phyloP scores from a whole-genome alignment of 106 monocot genomes.

The Allium cepa region DNA sequence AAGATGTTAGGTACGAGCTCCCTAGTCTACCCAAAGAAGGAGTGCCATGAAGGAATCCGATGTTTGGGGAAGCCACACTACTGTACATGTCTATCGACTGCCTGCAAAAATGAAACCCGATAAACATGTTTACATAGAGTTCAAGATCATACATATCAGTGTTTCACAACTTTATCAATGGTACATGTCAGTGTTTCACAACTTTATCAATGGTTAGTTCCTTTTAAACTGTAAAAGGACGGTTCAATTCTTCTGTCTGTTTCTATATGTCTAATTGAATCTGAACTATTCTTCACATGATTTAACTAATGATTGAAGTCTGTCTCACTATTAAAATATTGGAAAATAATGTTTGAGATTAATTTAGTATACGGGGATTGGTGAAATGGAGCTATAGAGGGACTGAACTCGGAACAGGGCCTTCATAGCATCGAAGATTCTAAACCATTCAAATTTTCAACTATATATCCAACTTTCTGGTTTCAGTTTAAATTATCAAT shows the following conservation, averaged over 20 bases:
- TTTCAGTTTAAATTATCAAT: too few species aligned
- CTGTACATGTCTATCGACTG: slow-evolving; percentile 95
- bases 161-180: not conserved
- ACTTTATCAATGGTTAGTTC: not conserved
- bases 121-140: not conserved
- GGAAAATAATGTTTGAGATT: too few species aligned
- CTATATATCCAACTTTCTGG: too few species aligned
- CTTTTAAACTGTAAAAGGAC: not conserved
- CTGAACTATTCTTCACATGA: too few species aligned
- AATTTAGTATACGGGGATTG: too few species aligned
- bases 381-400: too few species aligned
- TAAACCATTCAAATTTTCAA: too few species aligned
- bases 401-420: too few species aligned
- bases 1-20: slow-evolving; percentile 72
- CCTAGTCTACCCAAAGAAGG: slow-evolving; percentile 49
- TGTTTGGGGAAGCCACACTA: slow-evolving; percentile 59
- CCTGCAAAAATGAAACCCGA: slow-evolving; percentile 23
- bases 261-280: not conserved
- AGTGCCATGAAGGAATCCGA: slow-evolving; percentile 32
- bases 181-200: not conserved
- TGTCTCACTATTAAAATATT: too few species aligned
- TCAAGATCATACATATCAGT: not conserved
- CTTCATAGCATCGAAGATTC: too few species aligned
- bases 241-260: too few species aligned
- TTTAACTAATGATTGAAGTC: too few species aligned